phyloP scores from a whole-genome alignment of 1,284 basidiomycete species.

The Mycena citricolor region DNA sequence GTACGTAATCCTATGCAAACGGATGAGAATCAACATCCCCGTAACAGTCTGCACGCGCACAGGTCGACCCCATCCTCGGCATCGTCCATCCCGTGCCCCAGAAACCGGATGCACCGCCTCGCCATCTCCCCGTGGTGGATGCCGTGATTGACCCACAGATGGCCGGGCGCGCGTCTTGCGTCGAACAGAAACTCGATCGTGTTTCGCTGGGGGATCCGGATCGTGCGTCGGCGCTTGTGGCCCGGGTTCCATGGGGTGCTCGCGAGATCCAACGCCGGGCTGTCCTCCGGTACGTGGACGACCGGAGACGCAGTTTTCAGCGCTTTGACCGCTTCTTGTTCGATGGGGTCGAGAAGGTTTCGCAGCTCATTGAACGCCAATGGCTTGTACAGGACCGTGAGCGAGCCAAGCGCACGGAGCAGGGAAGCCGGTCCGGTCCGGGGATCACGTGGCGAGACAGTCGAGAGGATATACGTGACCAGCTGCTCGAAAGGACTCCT shows the following conservation, averaged over 20 bases:
- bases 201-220: constrained; percentile 10
- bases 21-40: too few relatives aligned
- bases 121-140: constrained; percentile 13
- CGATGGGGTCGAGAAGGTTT: too few relatives aligned
- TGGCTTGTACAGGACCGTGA: constrained; percentile 6
- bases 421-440: constrained; percentile 7
- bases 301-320: too few relatives aligned
- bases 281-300: too few relatives aligned
- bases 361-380: neutral
- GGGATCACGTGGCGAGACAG: too few relatives aligned
- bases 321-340: too few relatives aligned
- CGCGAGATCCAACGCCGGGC: neutral
- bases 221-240: neutral
- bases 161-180: constrained; percentile 2
- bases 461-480: constrained; percentile 16
- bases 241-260: neutral
- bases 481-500: constrained; percentile 16
- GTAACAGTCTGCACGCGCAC: too few relatives aligned
- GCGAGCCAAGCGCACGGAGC: constrained; percentile 10
- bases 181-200: constrained; percentile 16
- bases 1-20: constrained; percentile 3
- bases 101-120: constrained; percentile 16
- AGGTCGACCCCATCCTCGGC: constrained; percentile 13
- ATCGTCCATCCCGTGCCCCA: constrained; percentile 10
- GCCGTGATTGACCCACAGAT: constrained; percentile 12